These are phyloP conservation scores for Cryphonectria parasitica DNA, from an alignment of 2,329 filamentous ascomycete genomes.

Conservation along the genomic window DNA sequence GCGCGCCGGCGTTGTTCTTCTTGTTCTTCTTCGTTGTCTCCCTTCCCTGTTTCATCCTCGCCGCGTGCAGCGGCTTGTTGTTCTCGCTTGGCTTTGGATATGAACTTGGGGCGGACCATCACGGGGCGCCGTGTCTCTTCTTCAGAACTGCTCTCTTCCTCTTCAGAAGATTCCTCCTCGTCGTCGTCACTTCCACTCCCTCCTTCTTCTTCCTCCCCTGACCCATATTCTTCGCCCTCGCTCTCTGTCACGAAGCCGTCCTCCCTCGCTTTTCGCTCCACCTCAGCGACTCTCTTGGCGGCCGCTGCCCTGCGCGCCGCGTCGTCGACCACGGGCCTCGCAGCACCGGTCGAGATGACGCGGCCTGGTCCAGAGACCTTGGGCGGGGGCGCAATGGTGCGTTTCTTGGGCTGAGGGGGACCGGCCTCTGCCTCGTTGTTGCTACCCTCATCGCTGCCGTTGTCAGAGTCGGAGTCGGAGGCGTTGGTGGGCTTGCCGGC, in stretches of 20 bases:
- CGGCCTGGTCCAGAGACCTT: constrained; percentile 60
- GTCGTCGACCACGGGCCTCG: constrained; percentile 49
- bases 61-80: not conserved
- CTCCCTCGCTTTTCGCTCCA: constrained; percentile 57
- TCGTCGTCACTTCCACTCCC: constrained; percentile 39
- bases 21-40: constrained; percentile 45
- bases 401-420: constrained; percentile 37
- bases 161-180: constrained; percentile 41
- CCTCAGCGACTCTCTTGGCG: constrained; percentile 45
- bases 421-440: constrained; percentile 30
- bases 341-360: constrained; percentile 55
- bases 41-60: constrained; percentile 32
- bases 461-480: constrained; percentile 54
- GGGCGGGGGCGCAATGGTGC: constrained; percentile 56
- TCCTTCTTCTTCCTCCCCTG: constrained; percentile 38
- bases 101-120: constrained; percentile 67
- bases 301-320: constrained; percentile 53
- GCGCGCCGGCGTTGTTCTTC: constrained; percentile 70
- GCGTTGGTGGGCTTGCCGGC: constrained; percentile 75
- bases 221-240: constrained; percentile 46
- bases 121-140: constrained; percentile 60
- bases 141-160: constrained; percentile 55
- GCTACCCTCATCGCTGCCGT: constrained; percentile 48
- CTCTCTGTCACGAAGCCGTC: constrained; percentile 67
- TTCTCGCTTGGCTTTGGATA: constrained; percentile 53